Evolutionary conservation across 345 rosid genomes (phyloP).

Genomic region (Arabis alpina): DNA sequence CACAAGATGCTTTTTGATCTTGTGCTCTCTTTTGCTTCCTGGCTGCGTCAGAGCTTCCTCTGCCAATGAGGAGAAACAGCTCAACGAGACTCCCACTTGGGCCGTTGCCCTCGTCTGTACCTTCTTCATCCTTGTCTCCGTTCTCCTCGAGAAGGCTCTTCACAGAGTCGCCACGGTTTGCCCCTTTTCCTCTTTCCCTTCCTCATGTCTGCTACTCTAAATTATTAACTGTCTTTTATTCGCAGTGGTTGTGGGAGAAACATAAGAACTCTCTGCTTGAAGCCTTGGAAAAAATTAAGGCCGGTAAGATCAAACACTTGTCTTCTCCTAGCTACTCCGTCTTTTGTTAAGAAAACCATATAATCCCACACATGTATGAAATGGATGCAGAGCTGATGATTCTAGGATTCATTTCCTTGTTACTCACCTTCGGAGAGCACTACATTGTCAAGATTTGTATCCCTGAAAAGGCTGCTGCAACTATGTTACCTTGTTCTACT

Average conservation of each 20-base stretch:
- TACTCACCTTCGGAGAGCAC: conserved; percentile 74
- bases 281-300: conserved; percentile 77
- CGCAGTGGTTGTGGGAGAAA: conserved; percentile 75
- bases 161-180: conserved; percentile 68
- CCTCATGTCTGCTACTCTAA: neutral
- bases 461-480: conserved; percentile 53
- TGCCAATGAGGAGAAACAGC: conserved; percentile 46
- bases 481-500: conserved; percentile 70
- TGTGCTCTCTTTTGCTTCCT: conserved; percentile 21
- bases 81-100: conserved; percentile 86
- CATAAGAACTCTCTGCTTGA: conserved; percentile 78
- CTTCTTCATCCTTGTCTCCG: conserved; percentile 71
- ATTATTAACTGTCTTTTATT: neutral
- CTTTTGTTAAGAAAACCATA: neutral
- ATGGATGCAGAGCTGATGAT: conserved; percentile 76
- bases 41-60: conserved; percentile 26
- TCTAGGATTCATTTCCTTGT: conserved; percentile 81
- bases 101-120: conserved; percentile 79
- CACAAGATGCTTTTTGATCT: conserved; percentile 19
- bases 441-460: conserved; percentile 67
- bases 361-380: conserved; percentile 6
- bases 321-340: conserved; percentile 7
- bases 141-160: conserved; percentile 65
- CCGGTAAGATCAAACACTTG: conserved; percentile 53
- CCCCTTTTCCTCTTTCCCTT: neutral